A percentile compares a stretch with the other conserved stretches of the same genome.
phyloP scores from a whole-genome alignment of 1,139 yeast genomes.

The Geotrichum phurueaensis region DNA sequence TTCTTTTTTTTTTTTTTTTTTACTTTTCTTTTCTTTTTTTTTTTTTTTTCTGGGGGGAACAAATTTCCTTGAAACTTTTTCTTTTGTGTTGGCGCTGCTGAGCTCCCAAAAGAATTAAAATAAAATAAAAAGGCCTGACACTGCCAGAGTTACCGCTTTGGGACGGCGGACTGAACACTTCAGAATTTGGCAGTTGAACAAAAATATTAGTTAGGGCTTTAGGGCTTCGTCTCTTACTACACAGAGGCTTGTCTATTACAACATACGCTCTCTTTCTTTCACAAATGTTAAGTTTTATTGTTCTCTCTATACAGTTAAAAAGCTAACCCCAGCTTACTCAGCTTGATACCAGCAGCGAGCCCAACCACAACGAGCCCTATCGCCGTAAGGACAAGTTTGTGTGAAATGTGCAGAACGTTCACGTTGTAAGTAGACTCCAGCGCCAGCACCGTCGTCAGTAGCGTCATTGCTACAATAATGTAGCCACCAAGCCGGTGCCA shows the following conservation, averaged over 20 bases:
- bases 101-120: neutral
- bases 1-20: neutral
- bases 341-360: slow-evolving; percentile 3
- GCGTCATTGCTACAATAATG: slow-evolving; percentile 21
- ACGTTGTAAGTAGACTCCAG: slow-evolving; percentile 29
- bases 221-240: too few species aligned
- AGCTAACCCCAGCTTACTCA: slow-evolving; percentile 2
- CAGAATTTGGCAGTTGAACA: neutral
- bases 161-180: neutral
- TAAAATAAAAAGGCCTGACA: too few species aligned
- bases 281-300: neutral
- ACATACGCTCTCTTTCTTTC: too few species aligned
- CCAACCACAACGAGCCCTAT: slow-evolving; percentile 3
- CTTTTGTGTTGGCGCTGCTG: neutral
- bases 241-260: too few species aligned
- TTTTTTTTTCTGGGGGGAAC: too few species aligned
- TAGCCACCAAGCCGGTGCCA: slow-evolving; percentile 33
- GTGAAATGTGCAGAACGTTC: slow-evolving; percentile 24
- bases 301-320: neutral
- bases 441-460: slow-evolving; percentile 26
- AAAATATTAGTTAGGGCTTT: neutral
- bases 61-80: neutral
- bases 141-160: neutral
- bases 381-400: slow-evolving; percentile 21
- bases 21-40: neutral